Evolutionary conservation across 2,329 filamentous ascomycete species (phyloP), one percentile per base, ranked within the genome.

Genomic region (Trichoderma sp.): DNA sequence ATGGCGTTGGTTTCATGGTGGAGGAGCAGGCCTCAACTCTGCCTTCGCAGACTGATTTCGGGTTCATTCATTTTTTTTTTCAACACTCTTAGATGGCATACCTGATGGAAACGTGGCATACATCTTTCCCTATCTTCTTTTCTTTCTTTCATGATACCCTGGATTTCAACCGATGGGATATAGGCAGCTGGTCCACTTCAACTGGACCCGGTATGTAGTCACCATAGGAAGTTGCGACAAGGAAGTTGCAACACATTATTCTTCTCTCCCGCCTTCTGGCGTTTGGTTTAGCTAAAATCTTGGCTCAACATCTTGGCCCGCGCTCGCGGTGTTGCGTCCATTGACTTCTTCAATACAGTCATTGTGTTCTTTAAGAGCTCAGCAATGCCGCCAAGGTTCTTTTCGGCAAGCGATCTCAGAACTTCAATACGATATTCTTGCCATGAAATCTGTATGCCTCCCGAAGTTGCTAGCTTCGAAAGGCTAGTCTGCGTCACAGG

Each of bases 291-390:
- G 19, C 42, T 48, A 10, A 48, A 48, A 48, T 48, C 42, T 48
- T 48, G 42, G 19, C 42, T 48, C n/a, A 48, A 22, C 17, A 69
- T 39, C n/a, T 70, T 72, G 29, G 70, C 71, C 45, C 69, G 72
- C 35, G 71, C 70, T 58, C 65, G 70, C 67, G 71, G 45, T 56
- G 70, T 76, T 25, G 74, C 75, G 35, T 79, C 76, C 73, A 78
- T 79, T 37, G 79, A 78, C 69, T 81, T 86, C 78, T 88, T 89
- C 72, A 94, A 78, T 60, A 90, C 87, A 76, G 90, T 92, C 87
- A 95, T 93, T 1, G 92, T 94, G 73, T 89, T 92, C 77, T 91
- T 91, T 84, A 96, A 90, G 73, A 96, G 79, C 70, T 89, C 84
- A 17, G 86, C 85, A 34, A 94, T 83, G 0, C 93, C 93, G 12